These are phyloP conservation scores for Mucor piriformis DNA, from an alignment of 371 early-diverging fungal genomes.

Conservation along the genomic window DNA sequence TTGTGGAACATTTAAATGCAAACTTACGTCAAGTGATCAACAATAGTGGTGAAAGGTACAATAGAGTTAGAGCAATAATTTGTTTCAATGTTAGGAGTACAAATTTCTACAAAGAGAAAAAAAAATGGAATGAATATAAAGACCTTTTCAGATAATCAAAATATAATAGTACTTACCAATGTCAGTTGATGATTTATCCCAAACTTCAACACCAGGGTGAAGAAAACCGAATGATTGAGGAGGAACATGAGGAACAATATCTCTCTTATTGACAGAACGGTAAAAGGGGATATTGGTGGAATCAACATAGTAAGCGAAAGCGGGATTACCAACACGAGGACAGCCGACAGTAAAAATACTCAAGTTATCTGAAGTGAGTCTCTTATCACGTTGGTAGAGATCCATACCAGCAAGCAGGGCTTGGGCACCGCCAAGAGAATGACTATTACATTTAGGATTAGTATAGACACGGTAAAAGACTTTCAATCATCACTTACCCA, in stretches of 20 bases:
- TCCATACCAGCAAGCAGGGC: too few species aligned
- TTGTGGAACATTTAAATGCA: too few species aligned
- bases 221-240: constrained; percentile 47
- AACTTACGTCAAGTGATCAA: constrained; percentile 24
- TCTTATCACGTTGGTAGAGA: too few species aligned
- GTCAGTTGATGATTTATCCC: constrained; percentile 27
- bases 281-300: constrained; percentile 27
- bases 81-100: constrained; percentile 15
- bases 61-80: constrained; percentile 24
- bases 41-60: constrained; percentile 24
- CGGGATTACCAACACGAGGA: too few species aligned
- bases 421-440: constrained; percentile 32
- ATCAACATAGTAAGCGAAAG: constrained; percentile 46
- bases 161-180: constrained; percentile 16
- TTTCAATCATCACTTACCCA: constrained; percentile 15
- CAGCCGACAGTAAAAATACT: too few species aligned
- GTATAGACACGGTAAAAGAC: background rate
- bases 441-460: background rate
- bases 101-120: constrained; percentile 1
- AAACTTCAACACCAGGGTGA: constrained; percentile 51
- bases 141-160: background rate
- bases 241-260: constrained; percentile 38
- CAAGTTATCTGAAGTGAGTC: too few species aligned
- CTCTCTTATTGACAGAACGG: constrained; percentile 51
- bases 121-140: too few species aligned